Conservation (phyloP, 2,329 filamentous ascomycete genomes). For the Fusarium tuaranense region DNA sequence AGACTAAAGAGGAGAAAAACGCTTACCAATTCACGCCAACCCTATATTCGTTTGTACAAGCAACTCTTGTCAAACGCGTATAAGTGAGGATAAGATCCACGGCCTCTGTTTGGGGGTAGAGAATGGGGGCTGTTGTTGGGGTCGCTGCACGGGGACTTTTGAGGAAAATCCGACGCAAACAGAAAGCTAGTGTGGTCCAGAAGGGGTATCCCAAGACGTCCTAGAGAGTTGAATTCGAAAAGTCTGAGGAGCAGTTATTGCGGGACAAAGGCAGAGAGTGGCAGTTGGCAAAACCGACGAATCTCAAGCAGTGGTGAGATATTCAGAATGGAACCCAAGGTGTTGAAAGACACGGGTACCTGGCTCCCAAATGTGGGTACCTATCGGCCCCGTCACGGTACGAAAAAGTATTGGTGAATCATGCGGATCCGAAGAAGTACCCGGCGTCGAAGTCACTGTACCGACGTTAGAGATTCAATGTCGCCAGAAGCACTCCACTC, state of each 20-base stretch:
- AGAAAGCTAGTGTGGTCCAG: background rate
- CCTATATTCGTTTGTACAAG: background rate
- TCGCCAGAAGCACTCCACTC: background rate
- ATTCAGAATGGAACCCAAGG: constrained; percentile 19
- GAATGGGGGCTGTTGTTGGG: constrained; percentile 19
- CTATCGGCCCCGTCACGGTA: constrained; percentile 5
- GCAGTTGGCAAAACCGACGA: constrained; percentile 14
- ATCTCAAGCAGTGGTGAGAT: constrained; percentile 28
- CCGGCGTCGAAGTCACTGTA: constrained; percentile 4
- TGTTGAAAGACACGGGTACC: constrained; percentile 24
- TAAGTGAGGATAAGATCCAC: background rate
- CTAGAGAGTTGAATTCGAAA: background rate
- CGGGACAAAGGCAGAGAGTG: background rate
- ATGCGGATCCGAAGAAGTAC: constrained; percentile 5
- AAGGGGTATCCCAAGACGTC: background rate
- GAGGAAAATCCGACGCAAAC: constrained; percentile 3
- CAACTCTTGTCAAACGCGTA: background rate
- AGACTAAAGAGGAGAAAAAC: background rate
- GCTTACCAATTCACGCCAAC: background rate
- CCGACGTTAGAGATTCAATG: background rate
- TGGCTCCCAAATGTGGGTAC: constrained; percentile 28
- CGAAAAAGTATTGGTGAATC: constrained; percentile 12
- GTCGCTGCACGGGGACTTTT: constrained; percentile 9
- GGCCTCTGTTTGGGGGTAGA: constrained; percentile 8
- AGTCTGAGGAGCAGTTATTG: background rate